Conservation (phyloP, 2,329 filamentous ascomycete species). For the Zelopaecilomyces penicillatus region DNA sequence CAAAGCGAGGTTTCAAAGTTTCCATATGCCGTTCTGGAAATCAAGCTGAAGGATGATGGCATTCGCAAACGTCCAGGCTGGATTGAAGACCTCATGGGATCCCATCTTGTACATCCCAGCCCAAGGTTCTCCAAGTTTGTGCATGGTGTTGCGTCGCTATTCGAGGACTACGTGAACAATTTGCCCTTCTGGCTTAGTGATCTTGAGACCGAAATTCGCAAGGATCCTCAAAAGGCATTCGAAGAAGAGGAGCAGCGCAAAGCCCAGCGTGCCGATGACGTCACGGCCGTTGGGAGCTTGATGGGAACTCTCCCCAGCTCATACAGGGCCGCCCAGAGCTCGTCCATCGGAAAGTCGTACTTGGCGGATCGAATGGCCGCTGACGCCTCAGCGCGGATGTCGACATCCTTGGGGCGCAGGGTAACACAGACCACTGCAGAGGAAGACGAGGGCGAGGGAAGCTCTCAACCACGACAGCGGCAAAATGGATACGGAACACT, state of each 20-base stretch:
- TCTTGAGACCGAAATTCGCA: conserved; percentile 86
- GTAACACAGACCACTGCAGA: conserved; percentile 16
- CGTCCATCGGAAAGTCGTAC: conserved; percentile 60
- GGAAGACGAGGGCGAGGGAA: conserved; percentile 28
- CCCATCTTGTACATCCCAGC: conserved; percentile 82
- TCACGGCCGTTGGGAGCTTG: conserved; percentile 81
- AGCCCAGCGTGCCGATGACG: conserved; percentile 74
- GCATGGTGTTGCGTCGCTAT: conserved; percentile 82
- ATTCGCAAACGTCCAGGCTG: conserved; percentile 67
- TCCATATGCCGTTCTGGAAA: conserved; percentile 83
- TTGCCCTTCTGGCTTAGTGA: conserved; percentile 94
- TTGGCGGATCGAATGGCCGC: conserved; percentile 46
- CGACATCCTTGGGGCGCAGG: conserved; percentile 18
- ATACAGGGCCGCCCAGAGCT: conserved; percentile 55
- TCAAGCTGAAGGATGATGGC: conserved; percentile 69
- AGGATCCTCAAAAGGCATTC: conserved; percentile 83
- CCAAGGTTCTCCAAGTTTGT: conserved; percentile 96
- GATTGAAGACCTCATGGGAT: conserved; percentile 86
- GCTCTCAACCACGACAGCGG: conserved; percentile 25
- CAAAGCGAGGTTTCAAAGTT: conserved; percentile 89
- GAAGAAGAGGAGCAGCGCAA: conserved; percentile 83
- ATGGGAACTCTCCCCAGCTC: conserved; percentile 50
- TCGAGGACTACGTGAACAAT: conserved; percentile 92
- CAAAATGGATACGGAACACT: conserved; percentile 45
- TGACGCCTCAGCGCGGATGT: conserved; percentile 29